Evolutionary conservation across 306 rosid species (phyloP).

Genomic region (Glycine soja): DNA sequence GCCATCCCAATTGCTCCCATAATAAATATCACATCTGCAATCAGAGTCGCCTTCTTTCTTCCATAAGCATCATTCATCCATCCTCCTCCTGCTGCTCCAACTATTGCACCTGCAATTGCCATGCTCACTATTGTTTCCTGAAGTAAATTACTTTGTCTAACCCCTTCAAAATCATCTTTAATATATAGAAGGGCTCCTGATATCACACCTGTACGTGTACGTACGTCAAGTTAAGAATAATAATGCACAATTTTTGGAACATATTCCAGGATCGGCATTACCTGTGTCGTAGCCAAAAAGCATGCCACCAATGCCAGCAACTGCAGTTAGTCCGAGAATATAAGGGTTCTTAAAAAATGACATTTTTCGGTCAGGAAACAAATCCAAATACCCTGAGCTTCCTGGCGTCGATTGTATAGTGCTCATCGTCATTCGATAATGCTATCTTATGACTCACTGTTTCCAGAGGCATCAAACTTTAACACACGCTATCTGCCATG

Average conservation of each 20-base stretch:
- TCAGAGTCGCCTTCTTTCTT: constrained; percentile 77
- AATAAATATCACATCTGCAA: constrained; percentile 74
- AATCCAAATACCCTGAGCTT: constrained; percentile 59
- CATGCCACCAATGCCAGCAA: constrained; percentile 60
- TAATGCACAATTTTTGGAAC: too few relatives aligned
- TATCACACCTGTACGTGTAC: constrained; percentile 50
- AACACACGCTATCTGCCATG: too few relatives aligned
- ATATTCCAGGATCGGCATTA: too few relatives aligned
- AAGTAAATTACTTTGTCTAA: constrained; percentile 47
- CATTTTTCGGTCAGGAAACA: constrained; percentile 57
- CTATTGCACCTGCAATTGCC: constrained; percentile 86
- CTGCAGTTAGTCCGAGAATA: constrained; percentile 46
- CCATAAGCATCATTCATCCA: constrained; percentile 85
- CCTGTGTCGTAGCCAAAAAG: constrained; percentile 65
- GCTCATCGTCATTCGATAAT: background rate
- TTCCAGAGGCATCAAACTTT: too few relatives aligned
- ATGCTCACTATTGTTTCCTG: constrained; percentile 91
- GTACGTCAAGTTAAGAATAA: too few relatives aligned
- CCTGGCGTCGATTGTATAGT: constrained; percentile 48
- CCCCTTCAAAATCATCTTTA: constrained; percentile 55
- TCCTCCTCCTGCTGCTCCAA: constrained; percentile 89
- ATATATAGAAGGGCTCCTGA: constrained; percentile 59
- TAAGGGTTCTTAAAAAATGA: constrained; percentile 53
- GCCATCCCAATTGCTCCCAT: constrained; percentile 79
- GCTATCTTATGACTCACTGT: too few relatives aligned